These are phyloP conservation scores for Pleurotus tuoliensis DNA, from an alignment of 768 basidiomycete species.

Conservation along the genomic window DNA sequence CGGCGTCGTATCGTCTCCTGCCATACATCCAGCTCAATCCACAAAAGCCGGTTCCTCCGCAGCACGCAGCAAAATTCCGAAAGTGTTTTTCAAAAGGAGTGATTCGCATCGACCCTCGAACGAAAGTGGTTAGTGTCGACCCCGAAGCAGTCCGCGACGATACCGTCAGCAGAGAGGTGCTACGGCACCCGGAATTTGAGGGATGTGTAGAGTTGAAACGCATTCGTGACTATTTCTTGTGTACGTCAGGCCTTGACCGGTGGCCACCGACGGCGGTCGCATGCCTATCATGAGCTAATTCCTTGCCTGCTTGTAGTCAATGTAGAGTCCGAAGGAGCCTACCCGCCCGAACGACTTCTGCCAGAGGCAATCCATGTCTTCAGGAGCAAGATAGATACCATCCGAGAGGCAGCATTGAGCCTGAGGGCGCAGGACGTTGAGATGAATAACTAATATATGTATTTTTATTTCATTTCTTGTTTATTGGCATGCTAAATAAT, in stretches of 20 bases:
- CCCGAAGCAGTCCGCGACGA: conserved; percentile 71
- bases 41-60: conserved; percentile 69
- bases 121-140: conserved; percentile 61
- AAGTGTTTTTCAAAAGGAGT: conserved; percentile 86
- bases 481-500: too few relatives aligned
- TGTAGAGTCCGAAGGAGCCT: conserved; percentile 88
- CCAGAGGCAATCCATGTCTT: conserved; percentile 80
- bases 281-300: conserved; percentile 7
- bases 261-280: too few relatives aligned
- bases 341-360: conserved; percentile 78
- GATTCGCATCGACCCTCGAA: conserved; percentile 55
- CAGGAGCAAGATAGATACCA: conserved; percentile 67
- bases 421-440: conserved; percentile 54
- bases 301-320: conserved; percentile 48
- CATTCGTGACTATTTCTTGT: conserved; percentile 90
- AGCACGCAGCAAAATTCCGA: conserved; percentile 78
- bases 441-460: conserved; percentile 33
- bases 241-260: conserved; percentile 42
- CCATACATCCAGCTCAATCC: conserved; percentile 69
- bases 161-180: conserved; percentile 86
- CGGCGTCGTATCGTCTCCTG: conserved; percentile 91
- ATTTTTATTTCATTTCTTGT: too few relatives aligned
- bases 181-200: conserved; percentile 88
- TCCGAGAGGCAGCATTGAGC: conserved; percentile 56
- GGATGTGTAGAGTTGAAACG: conserved; percentile 80